These are phyloP conservation scores for Boechera stricta DNA, from an alignment of 345 rosid genomes.

Conservation along the genomic window DNA sequence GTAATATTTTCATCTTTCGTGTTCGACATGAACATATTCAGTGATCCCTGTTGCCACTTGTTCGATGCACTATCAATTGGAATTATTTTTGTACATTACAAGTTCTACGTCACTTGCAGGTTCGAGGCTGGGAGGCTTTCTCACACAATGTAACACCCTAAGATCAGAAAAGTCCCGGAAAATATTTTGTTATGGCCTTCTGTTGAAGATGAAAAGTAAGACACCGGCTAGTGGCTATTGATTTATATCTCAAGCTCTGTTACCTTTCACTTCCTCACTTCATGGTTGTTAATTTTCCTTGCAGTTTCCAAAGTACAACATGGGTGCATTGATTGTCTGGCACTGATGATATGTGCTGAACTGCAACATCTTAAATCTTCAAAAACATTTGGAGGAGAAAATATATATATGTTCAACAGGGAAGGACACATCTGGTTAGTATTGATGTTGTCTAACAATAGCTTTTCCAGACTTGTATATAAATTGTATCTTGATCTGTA, in stretches of 20 bases:
- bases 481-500: slow-evolving; percentile 46
- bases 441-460: slow-evolving; percentile 19
- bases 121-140: slow-evolving; percentile 64
- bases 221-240: slow-evolving; percentile 18
- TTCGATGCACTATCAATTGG: slow-evolving; percentile 28
- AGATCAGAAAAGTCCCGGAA: slow-evolving; percentile 61
- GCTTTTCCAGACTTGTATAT: slow-evolving; percentile 6
- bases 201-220: slow-evolving; percentile 72
- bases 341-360: slow-evolving; percentile 79
- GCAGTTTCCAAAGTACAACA: slow-evolving; percentile 90
- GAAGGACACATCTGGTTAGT: slow-evolving; percentile 50
- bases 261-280: slow-evolving; percentile 13
- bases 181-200: slow-evolving; percentile 78
- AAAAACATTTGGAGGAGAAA: slow-evolving; percentile 39
- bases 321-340: slow-evolving; percentile 94
- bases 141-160: slow-evolving; percentile 53
- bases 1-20: slow-evolving; percentile 51
- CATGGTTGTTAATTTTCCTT: slow-evolving; percentile 24
- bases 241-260: slow-evolving; percentile 21
- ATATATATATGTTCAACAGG: slow-evolving; percentile 1
- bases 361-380: slow-evolving; percentile 56
- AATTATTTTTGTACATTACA: slow-evolving; percentile 34
- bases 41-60: slow-evolving; percentile 11
- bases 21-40: slow-evolving; percentile 12
- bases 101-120: slow-evolving; percentile 48